Conservation (phyloP, 768 basidiomycete genomes). For the Mycena leptocephala region DNA sequence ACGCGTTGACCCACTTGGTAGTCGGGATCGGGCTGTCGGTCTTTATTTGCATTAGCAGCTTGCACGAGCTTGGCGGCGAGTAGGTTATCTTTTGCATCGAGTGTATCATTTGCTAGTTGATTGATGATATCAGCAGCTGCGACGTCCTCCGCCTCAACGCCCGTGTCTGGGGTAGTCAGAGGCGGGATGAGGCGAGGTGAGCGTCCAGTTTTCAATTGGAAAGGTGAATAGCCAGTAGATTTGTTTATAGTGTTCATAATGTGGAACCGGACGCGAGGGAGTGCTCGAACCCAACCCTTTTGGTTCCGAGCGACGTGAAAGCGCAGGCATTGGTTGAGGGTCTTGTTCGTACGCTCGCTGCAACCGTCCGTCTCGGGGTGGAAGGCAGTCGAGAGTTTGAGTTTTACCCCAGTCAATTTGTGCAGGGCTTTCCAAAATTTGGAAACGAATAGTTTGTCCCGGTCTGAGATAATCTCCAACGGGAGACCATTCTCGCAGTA, state of each 20-base stretch:
- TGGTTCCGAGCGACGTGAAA: slow-evolving; percentile 44
- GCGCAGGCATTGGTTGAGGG: slow-evolving; percentile 38
- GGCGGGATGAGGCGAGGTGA: slow-evolving; percentile 43
- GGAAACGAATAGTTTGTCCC: slow-evolving; percentile 52
- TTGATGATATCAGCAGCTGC: background rate
- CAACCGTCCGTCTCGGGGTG: slow-evolving; percentile 54
- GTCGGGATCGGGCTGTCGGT: too few relatives aligned
- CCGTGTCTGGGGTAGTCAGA: background rate
- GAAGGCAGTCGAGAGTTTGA: slow-evolving; percentile 49
- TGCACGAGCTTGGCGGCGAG: slow-evolving; percentile 45
- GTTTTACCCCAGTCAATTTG: slow-evolving; percentile 44
- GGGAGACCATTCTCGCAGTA: slow-evolving; percentile 35
- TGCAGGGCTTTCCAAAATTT: slow-evolving; percentile 52
- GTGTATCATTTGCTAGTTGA: slow-evolving; percentile 29
- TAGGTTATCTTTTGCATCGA: slow-evolving; percentile 46
- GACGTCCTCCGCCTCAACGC: background rate
- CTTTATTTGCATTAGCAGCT: slow-evolving; percentile 38
- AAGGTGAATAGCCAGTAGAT: slow-evolving; percentile 46
- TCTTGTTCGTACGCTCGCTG: slow-evolving; percentile 46
- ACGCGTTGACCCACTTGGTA: slow-evolving; percentile 47
- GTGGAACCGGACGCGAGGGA: slow-evolving; percentile 45
- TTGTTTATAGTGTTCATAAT: slow-evolving; percentile 51
- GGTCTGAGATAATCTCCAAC: slow-evolving; percentile 39
- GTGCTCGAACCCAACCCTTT: slow-evolving; percentile 43
- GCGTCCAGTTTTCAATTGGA: slow-evolving; percentile 43